Evolutionary conservation across 768 basidiomycete species (phyloP), one percentile per base, ranked within the genome.

Genomic region (Holtermannia corniformis): DNA sequence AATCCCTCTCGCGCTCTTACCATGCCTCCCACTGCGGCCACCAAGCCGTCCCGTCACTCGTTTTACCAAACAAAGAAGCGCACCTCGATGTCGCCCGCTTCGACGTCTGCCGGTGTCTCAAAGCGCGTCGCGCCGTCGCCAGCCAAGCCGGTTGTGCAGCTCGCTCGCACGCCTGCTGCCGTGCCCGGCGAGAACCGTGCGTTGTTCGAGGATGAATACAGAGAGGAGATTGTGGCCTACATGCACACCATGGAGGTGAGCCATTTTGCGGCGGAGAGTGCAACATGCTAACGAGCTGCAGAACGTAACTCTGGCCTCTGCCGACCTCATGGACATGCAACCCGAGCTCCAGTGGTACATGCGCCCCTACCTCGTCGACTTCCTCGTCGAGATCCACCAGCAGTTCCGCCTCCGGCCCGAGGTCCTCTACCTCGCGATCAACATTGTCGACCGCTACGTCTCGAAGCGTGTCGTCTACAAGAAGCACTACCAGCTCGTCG

Each of bases 161-260:
- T 54, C 42, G 48, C 42, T 26, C 47, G 47, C 44, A 44, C 45
- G 20, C 44, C 47, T 12, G 37, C 55, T 26, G 45, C 50, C 44
- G 51, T 56, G 32, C 44, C 23, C 21, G 61, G 60, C 42, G 69
- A 68, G 56, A 58, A 58, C 49, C 63, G 84, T 44, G 79, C 85
- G 50, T 78, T 90, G 54, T 78, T 92, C 60, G 95, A 97, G 75
- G 88, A 90, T 68, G 93, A 97, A 73, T 97, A 99, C 69, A 81
- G 83, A 37, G 86, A 90, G 46, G 95, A 99, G 67, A 91, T 97
- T 53, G 79, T 82, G 52, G 79, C 77, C 51, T 95, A 96, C 75
- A 96, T 97, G 95, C 85, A 86, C 72, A 83, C 87, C 71, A 95
- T 95, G 89, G 93, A 99, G 88, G 95, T 96, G 62, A 75, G 87